Evolutionary conservation across 768 basidiomycete species (phyloP), one percentile per base, ranked within the genome.

Genomic region (Mycena galopus): DNA sequence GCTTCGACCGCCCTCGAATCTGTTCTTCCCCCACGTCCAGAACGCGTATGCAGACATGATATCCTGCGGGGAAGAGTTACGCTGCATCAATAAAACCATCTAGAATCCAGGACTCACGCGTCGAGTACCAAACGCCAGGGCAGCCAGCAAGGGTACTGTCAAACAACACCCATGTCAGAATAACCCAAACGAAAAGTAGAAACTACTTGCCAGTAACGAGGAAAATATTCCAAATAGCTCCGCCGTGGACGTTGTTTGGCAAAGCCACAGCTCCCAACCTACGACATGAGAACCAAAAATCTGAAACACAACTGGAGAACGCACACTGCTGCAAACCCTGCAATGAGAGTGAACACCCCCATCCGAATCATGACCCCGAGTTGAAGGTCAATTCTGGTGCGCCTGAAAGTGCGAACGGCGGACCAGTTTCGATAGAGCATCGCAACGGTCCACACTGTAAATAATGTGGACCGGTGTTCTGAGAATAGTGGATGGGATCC

Each of bases 121-220:
- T 55, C 69, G 69, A 9, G 69, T 70, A 33, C 69, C 69, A 33
- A 70, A 70, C 16, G 69, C 33, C 16, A 70, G 60, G 14, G 68
- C 68, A 0, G 61, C 69, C 9, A 64, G 32, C 9, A 70, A 23
- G 19, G 69, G 61, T 6, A 64, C 68, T 69, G 53, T 14, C 4
- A 27, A n/a, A n/a, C n/a, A n/a, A n/a, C n/a, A n/a, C 12, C 4
- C 19, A 32, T 29, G n/a, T 56, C 7, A 42, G 37, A 70, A 14
- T n/a, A 6, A 12, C n/a, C 4, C 29, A 14, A 7, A 27, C 29
- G 14, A 32, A 55, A 16, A 29, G 55, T 21, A 56, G 12, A 29
- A 37, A 39, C 17, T 29, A 23, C 58, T 42, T 27, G 47, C 68
- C 60, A 39, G 60, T 27, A 10, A 69, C 61, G n/a, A n/a, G n/a